phyloP scores from a whole-genome alignment of 2,329 filamentous ascomycete genomes.

The Exophiala lecanii-corni region DNA sequence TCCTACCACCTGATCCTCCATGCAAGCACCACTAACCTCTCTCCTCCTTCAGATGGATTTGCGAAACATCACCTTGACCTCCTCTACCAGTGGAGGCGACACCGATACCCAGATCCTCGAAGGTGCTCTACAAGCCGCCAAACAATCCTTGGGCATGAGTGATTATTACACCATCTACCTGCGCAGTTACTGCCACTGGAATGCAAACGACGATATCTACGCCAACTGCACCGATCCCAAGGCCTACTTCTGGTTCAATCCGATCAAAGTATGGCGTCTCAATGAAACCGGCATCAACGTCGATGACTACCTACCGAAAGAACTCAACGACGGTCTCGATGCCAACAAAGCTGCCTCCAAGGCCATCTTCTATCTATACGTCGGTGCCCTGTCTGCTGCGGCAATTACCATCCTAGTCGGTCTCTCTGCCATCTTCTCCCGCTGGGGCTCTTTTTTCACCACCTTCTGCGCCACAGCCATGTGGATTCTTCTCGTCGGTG shows the following conservation, averaged over 20 bases:
- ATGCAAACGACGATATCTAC: slow-evolving; percentile 46
- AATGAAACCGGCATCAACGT: slow-evolving; percentile 47
- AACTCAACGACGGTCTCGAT: slow-evolving; percentile 63
- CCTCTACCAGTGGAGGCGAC: slow-evolving; percentile 34
- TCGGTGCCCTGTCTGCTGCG: slow-evolving; percentile 67
- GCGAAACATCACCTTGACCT: slow-evolving; percentile 53
- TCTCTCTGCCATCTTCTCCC: slow-evolving; percentile 76
- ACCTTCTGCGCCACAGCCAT: slow-evolving; percentile 64
- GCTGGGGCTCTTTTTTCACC: slow-evolving; percentile 75
- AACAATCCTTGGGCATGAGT: slow-evolving; percentile 54
- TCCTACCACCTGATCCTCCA: background rate
- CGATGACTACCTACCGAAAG: slow-evolving; percentile 62
- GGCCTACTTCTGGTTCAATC: slow-evolving; percentile 72
- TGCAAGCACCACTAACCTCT: too few species aligned
- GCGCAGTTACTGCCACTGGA: slow-evolving; percentile 78
- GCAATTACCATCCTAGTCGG: slow-evolving; percentile 70
- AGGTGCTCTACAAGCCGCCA: slow-evolving; percentile 34
- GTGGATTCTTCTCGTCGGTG: slow-evolving; percentile 57
- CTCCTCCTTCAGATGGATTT: slow-evolving; percentile 41
- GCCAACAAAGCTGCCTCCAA: slow-evolving; percentile 69
- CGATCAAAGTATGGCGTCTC: slow-evolving; percentile 62
- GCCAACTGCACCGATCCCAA: slow-evolving; percentile 64
- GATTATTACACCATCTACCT: slow-evolving; percentile 77
- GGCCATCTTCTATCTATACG: slow-evolving; percentile 80
- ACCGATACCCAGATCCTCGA: slow-evolving; percentile 32